Base-by-base conservation (phyloP, 495 filamentous ascomycete genomes). In the Barbatosphaeria neglecta region DNA sequence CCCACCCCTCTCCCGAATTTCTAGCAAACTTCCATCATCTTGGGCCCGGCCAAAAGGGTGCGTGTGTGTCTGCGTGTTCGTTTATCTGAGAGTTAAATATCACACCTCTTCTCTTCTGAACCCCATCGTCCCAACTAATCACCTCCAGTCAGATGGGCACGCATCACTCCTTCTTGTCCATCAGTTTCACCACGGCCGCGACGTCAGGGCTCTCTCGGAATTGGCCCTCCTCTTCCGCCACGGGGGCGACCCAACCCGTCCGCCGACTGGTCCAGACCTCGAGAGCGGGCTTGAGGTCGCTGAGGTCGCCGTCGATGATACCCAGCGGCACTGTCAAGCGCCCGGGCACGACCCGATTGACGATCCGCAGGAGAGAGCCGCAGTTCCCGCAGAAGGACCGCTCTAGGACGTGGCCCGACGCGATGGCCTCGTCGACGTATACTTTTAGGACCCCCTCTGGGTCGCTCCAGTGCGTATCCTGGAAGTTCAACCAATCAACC, bases 371-470 rank as follows among this genome's bases (percentile, higher is more conserved):
- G 11, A 37, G 25, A 15, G 48, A 47, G 41, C 52, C 52, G 45
- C 52, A 54, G 8, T 31, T 41, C 7, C 48, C 39, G 22, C 52
- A 54, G 41, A 54, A 54, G 10, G 44, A 48, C 44, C 48, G 44
- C 7, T 41, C 15, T 3, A 54, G 22, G 2, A 38, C n/a, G 31
- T 35, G 31, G 31, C 31, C 31, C 31, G 31, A 35, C 13, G 15
- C 31, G 31, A n/a, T 4, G 13, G 9, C 6, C 13, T 15, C 13
- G 31, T 15, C 9, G 31, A 35, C 9, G 31, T n/a, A 35, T 1
- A 15, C 10, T n/a, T 35, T 35, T 4, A 10, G 15, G 10, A 35
- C 31, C 10, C 13, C 9, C 31, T 35, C 31, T 4, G 31, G 31
- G 31, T 35, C 31, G 31, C 31, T 35, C 13, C 5, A 35, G 13